A percentile compares a stretch with the other conserved stretches of the same genome.
Conservation (phyloP, 176 grass and related monocot genomes). For the Zoysia japonica region DNA sequence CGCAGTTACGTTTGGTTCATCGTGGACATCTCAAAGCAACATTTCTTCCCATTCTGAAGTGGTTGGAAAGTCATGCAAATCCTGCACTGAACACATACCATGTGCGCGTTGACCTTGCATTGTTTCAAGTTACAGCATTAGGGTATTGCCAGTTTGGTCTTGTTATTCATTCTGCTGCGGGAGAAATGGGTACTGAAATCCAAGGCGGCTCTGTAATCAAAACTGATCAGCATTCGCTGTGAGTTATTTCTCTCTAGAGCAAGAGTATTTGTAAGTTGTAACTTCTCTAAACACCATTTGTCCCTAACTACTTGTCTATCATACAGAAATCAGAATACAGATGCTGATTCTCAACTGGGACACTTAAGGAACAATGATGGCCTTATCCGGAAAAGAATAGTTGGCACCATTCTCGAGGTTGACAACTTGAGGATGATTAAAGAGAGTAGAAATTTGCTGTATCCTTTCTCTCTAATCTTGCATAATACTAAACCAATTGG, state of each 20-base stretch:
- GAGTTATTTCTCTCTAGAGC: constrained; percentile 42
- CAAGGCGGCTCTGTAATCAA: constrained; percentile 48
- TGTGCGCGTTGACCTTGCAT: constrained; percentile 72
- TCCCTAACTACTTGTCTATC: constrained; percentile 19
- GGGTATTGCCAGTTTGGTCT: constrained; percentile 89
- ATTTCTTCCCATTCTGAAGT: constrained; percentile 67
- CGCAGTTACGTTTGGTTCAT: constrained; percentile 78
- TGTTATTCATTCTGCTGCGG: constrained; percentile 62
- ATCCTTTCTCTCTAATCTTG: constrained; percentile 82
- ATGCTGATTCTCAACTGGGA: constrained; percentile 50
- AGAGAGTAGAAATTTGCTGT: constrained; percentile 63
- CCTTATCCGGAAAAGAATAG: constrained; percentile 58
- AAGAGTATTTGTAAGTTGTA: not conserved
- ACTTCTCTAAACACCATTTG: constrained; percentile 11
- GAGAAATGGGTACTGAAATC: constrained; percentile 19
- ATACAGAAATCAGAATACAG: constrained; percentile 49
- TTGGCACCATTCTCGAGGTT: constrained; percentile 55
- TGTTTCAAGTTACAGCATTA: constrained; percentile 79
- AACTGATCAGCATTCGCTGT: constrained; percentile 58
- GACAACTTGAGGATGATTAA: constrained; percentile 59
- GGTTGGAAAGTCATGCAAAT: constrained; percentile 90
- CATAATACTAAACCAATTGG: constrained; percentile 91
- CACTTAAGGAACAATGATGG: constrained; percentile 48
- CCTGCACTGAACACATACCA: constrained; percentile 51
- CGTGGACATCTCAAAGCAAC: constrained; percentile 64